Conservation (phyloP, 495 filamentous ascomycete species). For the Thermochaetoides thermophila region DNA sequence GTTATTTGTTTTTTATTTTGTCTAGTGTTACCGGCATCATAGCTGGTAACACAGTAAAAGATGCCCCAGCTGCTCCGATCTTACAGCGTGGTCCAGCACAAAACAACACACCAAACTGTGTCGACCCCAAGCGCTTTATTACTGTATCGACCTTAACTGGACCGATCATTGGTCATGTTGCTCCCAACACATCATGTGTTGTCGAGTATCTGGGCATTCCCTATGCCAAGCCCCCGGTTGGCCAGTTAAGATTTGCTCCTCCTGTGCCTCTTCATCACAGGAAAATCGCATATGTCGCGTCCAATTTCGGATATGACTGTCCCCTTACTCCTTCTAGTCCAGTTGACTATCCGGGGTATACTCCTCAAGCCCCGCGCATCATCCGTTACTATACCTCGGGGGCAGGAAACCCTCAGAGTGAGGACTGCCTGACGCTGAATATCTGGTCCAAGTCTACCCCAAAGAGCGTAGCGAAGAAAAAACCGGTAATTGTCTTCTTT, state of each 20-base stretch:
- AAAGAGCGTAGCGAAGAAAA: not conserved
- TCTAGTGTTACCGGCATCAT: too few relatives aligned
- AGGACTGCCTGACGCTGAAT: constrained; percentile 6
- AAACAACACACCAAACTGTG: too few relatives aligned
- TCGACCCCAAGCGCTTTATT: not conserved
- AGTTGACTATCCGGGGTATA: constrained; percentile 9
- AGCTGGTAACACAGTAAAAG: too few relatives aligned
- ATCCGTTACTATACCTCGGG: constrained; percentile 10
- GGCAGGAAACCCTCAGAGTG: constrained; percentile 2
- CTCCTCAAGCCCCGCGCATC: constrained; percentile 12
- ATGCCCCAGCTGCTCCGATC: too few relatives aligned
- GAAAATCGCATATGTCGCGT: constrained; percentile 5
- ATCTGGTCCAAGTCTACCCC: constrained; percentile 1
- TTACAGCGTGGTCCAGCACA: too few relatives aligned
- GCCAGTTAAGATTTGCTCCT: constrained; percentile 1
- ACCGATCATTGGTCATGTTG: constrained; percentile 29
- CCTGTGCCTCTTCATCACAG: too few relatives aligned
- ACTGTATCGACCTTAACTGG: constrained; percentile 20
- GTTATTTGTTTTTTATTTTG: too few relatives aligned
- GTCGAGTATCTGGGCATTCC: constrained; percentile 5
- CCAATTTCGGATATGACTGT: constrained; percentile 9
- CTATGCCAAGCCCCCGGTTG: constrained; percentile 3
- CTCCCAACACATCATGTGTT: constrained; percentile 22
- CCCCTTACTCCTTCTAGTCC: constrained; percentile 8
- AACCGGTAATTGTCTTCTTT: constrained; percentile 3